Evolutionary conservation across 1,284 basidiomycete genomes (phyloP).

Genomic region (Fistulinella cinereoalba): DNA sequence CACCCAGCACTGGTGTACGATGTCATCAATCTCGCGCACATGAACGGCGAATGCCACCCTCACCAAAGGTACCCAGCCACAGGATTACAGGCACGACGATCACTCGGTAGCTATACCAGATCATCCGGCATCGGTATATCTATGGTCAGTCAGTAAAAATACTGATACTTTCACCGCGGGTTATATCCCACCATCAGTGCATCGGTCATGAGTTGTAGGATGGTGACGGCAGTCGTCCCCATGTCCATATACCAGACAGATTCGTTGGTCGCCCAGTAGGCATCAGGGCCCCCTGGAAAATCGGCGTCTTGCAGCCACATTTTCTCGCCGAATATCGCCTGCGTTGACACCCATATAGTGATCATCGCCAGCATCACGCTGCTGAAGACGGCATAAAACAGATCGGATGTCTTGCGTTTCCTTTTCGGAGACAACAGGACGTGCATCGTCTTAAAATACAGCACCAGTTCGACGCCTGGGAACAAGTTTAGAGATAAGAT

Average conservation of each 20-base stretch:
- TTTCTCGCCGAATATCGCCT: slow-evolving; percentile 23
- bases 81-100: slow-evolving; percentile 20
- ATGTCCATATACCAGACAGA: slow-evolving; percentile 26
- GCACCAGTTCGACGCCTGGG: slow-evolving; percentile 23
- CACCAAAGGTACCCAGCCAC: slow-evolving; percentile 28
- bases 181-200: slow-evolving; percentile 21
- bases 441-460: slow-evolving; percentile 25
- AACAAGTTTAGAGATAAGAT: background rate
- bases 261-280: slow-evolving; percentile 15
- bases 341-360: slow-evolving; percentile 23
- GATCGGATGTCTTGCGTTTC: slow-evolving; percentile 6
- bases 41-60: background rate
- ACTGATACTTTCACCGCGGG: too few relatives aligned
- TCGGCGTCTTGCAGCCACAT: slow-evolving; percentile 23
- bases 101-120: slow-evolving; percentile 16
- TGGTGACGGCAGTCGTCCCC: slow-evolving; percentile 15
- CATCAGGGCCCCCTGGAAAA: slow-evolving; percentile 16
- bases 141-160: too few relatives aligned
- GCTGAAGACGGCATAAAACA: slow-evolving; percentile 25
- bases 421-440: slow-evolving; percentile 7
- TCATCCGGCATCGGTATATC: slow-evolving; percentile 23
- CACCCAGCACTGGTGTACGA: slow-evolving; percentile 19
- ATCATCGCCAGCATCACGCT: slow-evolving; percentile 22
- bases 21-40: background rate
- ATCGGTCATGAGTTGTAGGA: slow-evolving; percentile 29